phyloP scores from a whole-genome alignment of 2,329 filamentous ascomycete genomes.

The Zarea fungicola region DNA sequence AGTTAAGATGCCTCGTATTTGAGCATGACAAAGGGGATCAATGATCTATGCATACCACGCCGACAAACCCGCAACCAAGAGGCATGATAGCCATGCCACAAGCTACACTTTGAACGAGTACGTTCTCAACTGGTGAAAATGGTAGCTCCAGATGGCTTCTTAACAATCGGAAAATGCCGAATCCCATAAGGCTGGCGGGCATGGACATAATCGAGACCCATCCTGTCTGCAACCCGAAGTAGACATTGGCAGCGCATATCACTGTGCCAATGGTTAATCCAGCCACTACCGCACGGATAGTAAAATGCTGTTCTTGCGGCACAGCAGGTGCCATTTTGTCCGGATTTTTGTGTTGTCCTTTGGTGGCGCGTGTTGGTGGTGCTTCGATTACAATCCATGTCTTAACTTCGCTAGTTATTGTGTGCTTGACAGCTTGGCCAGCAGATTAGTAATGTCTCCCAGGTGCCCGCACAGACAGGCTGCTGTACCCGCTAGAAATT shows the following conservation, averaged over 20 bases:
- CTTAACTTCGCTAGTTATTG: too few relatives aligned
- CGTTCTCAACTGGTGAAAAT: slow-evolving; percentile 93
- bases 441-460: slow-evolving; percentile 10
- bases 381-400: too few relatives aligned
- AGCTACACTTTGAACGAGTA: slow-evolving; percentile 91
- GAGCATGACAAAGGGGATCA: not conserved
- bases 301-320: slow-evolving; percentile 70
- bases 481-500: slow-evolving; percentile 1
- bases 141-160: slow-evolving; percentile 68
- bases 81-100: slow-evolving; percentile 97
- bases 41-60: slow-evolving; percentile 54
- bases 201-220: slow-evolving; percentile 84
- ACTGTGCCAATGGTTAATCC: slow-evolving; percentile 81
- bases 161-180: slow-evolving; percentile 83
- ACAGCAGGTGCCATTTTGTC: slow-evolving; percentile 19
- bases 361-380: not conserved
- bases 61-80: slow-evolving; percentile 89
- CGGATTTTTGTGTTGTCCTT: not conserved
- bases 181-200: slow-evolving; percentile 90
- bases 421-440: too few relatives aligned
- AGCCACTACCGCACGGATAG: slow-evolving; percentile 69
- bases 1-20: not conserved
- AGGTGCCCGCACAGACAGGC: not conserved
- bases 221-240: slow-evolving; percentile 89
- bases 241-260: slow-evolving; percentile 96